Base-by-base conservation (phyloP, 257 asterid genomes). In the Galeopsis tetrahit region DNA sequence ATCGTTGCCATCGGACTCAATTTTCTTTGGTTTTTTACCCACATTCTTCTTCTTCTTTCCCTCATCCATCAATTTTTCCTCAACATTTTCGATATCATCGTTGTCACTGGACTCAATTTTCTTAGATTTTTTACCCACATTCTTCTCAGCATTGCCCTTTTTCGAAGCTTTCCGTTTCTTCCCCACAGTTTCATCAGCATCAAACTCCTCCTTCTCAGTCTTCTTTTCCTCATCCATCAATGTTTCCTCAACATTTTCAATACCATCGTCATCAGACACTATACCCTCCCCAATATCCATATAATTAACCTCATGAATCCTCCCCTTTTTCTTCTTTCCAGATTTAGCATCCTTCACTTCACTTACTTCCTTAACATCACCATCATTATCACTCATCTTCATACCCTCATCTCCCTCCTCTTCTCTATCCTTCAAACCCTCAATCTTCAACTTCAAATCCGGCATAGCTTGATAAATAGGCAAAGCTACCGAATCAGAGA, bases 381-480 rank as follows among this genome's bases (percentile, higher is more conserved):
- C 72, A 31, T 64, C 85, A 56, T 44, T 74, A 34, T 79, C 87
- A 70, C 81, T 74, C 70, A 33, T 7, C 14, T 75, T 73, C 17
- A 61, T 77, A 1, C 44, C 40, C 64, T 79, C 77, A 9, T 2
- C 76, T 17, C 42, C 63, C 63, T 21, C 28, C 28, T 42, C 80
- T 56, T 68, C 71, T 2, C 10, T 69, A 70, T 68, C 80, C 77
- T 62, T 84, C 74, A 66, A 53, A 21, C 87, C 97, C 61, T 88
- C 90, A 65, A 89, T 88, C 73, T 74, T 91, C 84, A 91, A 78
- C 80, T 79, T 88, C 77, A 86, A 74, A 61, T 94, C 96, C 1
- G 97, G 99, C 88, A 94, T 56, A 0, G 90, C 90, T 82, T 91
- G 97, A 56, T 91, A 94, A 69, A 91, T 5, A 0, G 99, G 97